Evolutionary conservation across 306 rosid genomes (phyloP), one percentile per base, ranked within the genome.

Genomic region (Vigna reflexopilosa): DNA sequence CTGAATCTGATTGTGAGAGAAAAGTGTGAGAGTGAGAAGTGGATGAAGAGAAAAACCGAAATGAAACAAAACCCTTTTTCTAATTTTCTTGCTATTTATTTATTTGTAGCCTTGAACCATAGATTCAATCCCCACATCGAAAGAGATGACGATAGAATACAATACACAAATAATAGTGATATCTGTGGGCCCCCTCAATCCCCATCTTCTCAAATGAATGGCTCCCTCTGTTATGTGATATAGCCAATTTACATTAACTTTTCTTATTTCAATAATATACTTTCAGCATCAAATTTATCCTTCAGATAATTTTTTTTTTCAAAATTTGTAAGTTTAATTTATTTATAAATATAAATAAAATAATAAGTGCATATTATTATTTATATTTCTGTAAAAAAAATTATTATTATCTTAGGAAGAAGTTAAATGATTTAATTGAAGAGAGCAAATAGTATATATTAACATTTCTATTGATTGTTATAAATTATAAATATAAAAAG

Each of bases 131-230:
- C 9, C 17, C 72, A 67, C 72, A 67, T 34, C 34, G 54, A 67
- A 19, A 19, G 6, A 67, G 54, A 67, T 44, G 72, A 67, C 24
- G 71, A 67, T 44, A 67, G 72, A 44, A 44, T 40, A 44, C 32
- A 42, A 20, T 19, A 67, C 70, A 65, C 55, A 45, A 47, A 22
- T 61, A 61, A 62, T 2, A 68, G 73, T 47, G 73, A 68, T 45
- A 68, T 40, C 1, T 9, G 83, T 79, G 83, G 83, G 77, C 24
- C 83, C 83, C 54, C 1, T 51, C 57, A 62, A 79, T 70, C 83
- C 34, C 71, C 54, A 80, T 73, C 70, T 65, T 57, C 24, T 54
- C 54, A 45, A 75, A 81, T 9, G 84, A 75, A 75, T 81, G 84
- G 80, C 73, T 76, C 64, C 9, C 57, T 68, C 49, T 3, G 4